Conservation (phyloP, 2,329 filamentous ascomycete species). For the Cladosporium sp. region DNA sequence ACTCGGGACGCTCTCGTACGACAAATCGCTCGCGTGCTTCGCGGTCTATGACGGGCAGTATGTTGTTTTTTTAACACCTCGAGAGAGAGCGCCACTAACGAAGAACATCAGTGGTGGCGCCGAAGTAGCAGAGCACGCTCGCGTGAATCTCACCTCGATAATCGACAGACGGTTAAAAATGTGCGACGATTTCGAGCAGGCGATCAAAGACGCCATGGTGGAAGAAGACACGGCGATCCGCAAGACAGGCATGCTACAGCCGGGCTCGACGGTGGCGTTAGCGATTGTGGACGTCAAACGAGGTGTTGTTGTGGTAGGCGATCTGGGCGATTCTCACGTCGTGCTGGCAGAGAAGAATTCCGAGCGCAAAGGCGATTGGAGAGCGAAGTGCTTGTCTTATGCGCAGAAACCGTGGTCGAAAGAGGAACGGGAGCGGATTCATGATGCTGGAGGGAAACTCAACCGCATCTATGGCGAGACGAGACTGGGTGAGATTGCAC, state of each 20-base stretch:
- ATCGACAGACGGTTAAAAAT: slow-evolving; percentile 6
- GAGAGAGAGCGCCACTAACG: not conserved
- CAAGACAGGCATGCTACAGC: slow-evolving; percentile 16
- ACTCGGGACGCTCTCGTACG: not conserved
- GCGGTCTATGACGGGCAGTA: slow-evolving; percentile 18
- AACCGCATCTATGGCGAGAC: slow-evolving; percentile 18
- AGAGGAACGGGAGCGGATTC: slow-evolving; percentile 15
- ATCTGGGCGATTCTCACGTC: slow-evolving; percentile 19
- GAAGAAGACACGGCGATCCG: slow-evolving; percentile 15
- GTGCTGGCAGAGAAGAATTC: slow-evolving; percentile 13
- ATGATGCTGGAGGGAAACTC: slow-evolving; percentile 17
- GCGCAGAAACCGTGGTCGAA: slow-evolving; percentile 17
- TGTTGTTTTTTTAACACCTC: not conserved
- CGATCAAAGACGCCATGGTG: slow-evolving; percentile 14
- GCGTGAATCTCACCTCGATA: slow-evolving; percentile 8
- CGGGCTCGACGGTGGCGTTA: slow-evolving; percentile 10
- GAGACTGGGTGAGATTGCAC: slow-evolving; percentile 9
- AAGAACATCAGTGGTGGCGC: not conserved
- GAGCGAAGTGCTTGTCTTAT: slow-evolving; percentile 9
- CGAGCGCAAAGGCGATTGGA: slow-evolving; percentile 17
- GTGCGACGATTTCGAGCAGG: slow-evolving; percentile 20
- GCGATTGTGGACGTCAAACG: slow-evolving; percentile 5
- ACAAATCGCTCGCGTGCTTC: slow-evolving; percentile 14
- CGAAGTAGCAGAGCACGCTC: slow-evolving; percentile 15
- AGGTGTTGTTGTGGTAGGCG: slow-evolving; percentile 5